Conservation (phyloP, 352 stramenopile species). For the Globisporangium megalacanthum region DNA sequence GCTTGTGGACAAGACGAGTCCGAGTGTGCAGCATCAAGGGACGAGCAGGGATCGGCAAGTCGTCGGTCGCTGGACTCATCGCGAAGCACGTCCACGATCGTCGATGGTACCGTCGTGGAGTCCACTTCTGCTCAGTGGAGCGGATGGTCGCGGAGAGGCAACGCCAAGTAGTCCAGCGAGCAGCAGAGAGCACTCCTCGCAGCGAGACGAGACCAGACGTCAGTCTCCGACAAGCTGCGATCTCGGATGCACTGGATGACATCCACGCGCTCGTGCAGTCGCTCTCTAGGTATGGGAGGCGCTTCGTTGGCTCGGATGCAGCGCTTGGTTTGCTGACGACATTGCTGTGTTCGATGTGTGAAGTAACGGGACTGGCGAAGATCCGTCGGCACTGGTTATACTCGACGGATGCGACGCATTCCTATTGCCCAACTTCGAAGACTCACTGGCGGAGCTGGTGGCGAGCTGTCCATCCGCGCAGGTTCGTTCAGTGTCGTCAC, state of each 20-base stretch:
- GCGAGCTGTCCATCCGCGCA: slow-evolving; percentile 35
- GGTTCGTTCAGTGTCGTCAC: slow-evolving; percentile 13
- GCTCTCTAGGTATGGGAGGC: slow-evolving; percentile 25
- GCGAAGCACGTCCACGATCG: slow-evolving; percentile 39
- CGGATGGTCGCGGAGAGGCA: slow-evolving; percentile 20
- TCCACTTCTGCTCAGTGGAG: slow-evolving; percentile 56
- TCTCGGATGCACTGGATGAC: slow-evolving; percentile 22
- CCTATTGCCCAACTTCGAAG: slow-evolving; percentile 23
- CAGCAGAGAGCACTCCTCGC: not conserved
- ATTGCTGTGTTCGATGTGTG: slow-evolving; percentile 3
- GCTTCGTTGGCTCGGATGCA: not conserved
- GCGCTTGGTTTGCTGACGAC: not conserved
- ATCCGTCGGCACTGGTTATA: slow-evolving; percentile 28
- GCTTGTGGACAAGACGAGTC: slow-evolving; percentile 21
- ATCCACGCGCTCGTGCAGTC: slow-evolving; percentile 25
- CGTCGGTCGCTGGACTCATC: slow-evolving; percentile 49
- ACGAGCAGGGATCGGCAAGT: slow-evolving; percentile 46
- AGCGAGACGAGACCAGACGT: not conserved
- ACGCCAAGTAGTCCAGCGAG: not conserved
- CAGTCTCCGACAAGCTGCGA: slow-evolving; percentile 2
- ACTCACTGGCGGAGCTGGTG: slow-evolving; percentile 38
- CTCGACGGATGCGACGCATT: slow-evolving; percentile 63
- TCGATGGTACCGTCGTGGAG: slow-evolving; percentile 37
- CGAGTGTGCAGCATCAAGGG: slow-evolving; percentile 50
- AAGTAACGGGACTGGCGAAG: slow-evolving; percentile 10